Percentiles rank a stretch among this genome's conserved stretches.
Evolutionary conservation across 371 early-diverging fungal genomes (phyloP).

Genomic region (Sporodiniella umbellata): DNA sequence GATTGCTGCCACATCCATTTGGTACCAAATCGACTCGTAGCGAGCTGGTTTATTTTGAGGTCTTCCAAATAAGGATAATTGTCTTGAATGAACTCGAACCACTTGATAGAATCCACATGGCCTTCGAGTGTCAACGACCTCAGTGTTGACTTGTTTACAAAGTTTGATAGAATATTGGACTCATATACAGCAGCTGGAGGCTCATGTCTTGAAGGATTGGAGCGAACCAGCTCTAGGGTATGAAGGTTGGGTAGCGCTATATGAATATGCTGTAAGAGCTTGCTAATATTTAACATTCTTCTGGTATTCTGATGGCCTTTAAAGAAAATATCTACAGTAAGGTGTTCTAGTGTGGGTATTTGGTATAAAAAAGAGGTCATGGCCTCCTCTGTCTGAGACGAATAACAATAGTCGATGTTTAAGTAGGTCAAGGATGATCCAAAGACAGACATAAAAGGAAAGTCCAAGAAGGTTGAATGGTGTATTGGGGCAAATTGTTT

Average conservation of each 20-base stretch:
- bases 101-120: slow-evolving; percentile 5
- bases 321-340: slow-evolving; percentile 5
- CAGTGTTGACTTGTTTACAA: background rate
- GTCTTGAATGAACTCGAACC: slow-evolving; percentile 13
- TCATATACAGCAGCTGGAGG: background rate
- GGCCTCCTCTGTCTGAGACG: background rate
- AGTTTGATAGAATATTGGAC: background rate
- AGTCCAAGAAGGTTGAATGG: background rate
- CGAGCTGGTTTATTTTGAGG: slow-evolving; percentile 2
- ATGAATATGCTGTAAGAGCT: slow-evolving; percentile 6
- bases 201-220: slow-evolving; percentile 7
- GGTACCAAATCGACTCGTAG: slow-evolving; percentile 12
- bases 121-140: slow-evolving; percentile 9
- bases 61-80: slow-evolving; percentile 8
- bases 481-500: slow-evolving; percentile 4
- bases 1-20: slow-evolving; percentile 21
- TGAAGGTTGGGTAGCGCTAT: slow-evolving; percentile 1
- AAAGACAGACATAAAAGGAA: slow-evolving; percentile 1
- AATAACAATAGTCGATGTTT: slow-evolving; percentile 1
- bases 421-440: slow-evolving; percentile 5
- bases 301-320: background rate
- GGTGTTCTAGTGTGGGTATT: background rate
- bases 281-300: background rate
- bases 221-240: slow-evolving; percentile 1
- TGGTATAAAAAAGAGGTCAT: background rate